A percentile compares a stretch with the other conserved stretches of the same genome.
Evolutionary conservation across 768 basidiomycete species (phyloP).

Genomic region (Pleurotus pulmonarius): DNA sequence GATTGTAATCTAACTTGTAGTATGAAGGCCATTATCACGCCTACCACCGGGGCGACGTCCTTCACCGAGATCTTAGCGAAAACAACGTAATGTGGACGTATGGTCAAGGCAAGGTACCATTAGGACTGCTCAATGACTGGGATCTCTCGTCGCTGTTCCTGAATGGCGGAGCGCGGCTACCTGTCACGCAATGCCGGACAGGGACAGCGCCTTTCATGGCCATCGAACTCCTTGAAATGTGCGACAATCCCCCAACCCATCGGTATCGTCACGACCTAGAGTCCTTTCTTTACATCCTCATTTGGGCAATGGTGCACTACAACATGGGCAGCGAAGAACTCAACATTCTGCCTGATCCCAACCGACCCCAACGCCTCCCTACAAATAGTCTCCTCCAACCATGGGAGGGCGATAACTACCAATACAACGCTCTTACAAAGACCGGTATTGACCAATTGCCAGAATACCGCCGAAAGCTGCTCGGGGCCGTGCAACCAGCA

Average conservation of each 20-base stretch:
- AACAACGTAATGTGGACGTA: slow-evolving; percentile 23
- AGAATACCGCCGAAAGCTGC: neutral
- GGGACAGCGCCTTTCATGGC: slow-evolving; percentile 30
- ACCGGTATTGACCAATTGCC: too few species aligned
- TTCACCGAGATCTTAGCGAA: slow-evolving; percentile 27
- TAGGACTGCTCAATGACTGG: slow-evolving; percentile 25
- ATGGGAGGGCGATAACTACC: neutral
- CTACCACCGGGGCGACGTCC: slow-evolving; percentile 18
- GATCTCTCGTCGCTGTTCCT: slow-evolving; percentile 16
- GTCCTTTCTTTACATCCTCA: slow-evolving; percentile 25
- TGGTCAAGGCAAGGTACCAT: slow-evolving; percentile 2
- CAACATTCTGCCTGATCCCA: neutral
- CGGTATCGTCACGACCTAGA: slow-evolving; percentile 29
- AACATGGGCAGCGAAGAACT: neutral
- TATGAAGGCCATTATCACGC: slow-evolving; percentile 21
- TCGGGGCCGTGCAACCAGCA: neutral
- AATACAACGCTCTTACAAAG: neutral
- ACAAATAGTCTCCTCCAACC: neutral
- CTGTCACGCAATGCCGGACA: slow-evolving; percentile 6
- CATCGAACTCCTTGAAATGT: slow-evolving; percentile 17
- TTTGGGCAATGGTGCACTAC: slow-evolving; percentile 3
- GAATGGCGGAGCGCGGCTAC: slow-evolving; percentile 2
- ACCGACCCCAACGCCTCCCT: neutral
- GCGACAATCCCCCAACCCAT: slow-evolving; percentile 9
- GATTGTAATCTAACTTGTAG: too few species aligned